These are phyloP conservation scores for Phaeotremella fagi DNA, from an alignment of 768 basidiomycete species.

Conservation along the genomic window DNA sequence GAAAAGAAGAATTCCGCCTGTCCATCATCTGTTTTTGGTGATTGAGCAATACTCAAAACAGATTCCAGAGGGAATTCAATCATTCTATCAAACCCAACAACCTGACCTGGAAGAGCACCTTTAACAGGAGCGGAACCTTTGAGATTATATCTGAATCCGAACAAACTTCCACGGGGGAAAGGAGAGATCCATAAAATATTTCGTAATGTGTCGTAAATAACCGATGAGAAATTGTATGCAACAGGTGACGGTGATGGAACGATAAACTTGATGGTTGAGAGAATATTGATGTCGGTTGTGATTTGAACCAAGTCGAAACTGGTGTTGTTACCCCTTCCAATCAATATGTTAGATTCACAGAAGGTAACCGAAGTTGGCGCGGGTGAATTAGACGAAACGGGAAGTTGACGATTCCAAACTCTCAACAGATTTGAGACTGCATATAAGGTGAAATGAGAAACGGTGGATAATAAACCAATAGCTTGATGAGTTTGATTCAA, in stretches of 20 bases:
- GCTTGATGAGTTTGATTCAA: slow-evolving; percentile 36
- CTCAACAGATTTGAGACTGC: slow-evolving; percentile 20
- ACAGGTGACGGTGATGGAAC: slow-evolving; percentile 9
- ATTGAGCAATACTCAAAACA: slow-evolving; percentile 14
- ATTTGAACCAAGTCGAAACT: slow-evolving; percentile 36
- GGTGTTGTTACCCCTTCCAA: slow-evolving; percentile 32
- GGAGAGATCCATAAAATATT: slow-evolving; percentile 27
- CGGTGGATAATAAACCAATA: slow-evolving; percentile 24
- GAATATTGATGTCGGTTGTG: slow-evolving; percentile 21
- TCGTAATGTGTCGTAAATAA: slow-evolving; percentile 23
- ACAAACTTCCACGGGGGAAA: slow-evolving; percentile 22
- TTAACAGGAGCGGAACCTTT: slow-evolving; percentile 30
- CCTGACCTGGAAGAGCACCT: slow-evolving; percentile 3
- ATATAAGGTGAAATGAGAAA: slow-evolving; percentile 22
- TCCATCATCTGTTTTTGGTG: background rate
- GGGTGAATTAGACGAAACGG: background rate
- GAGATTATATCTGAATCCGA: slow-evolving; percentile 31
- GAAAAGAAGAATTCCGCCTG: slow-evolving; percentile 25
- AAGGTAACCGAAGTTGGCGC: slow-evolving; percentile 27
- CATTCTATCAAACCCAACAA: slow-evolving; percentile 16
- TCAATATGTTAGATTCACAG: slow-evolving; percentile 34
- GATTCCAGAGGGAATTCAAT: slow-evolving; percentile 28
- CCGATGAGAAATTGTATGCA: slow-evolving; percentile 19
- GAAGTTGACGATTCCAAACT: slow-evolving; percentile 33
- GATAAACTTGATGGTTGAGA: slow-evolving; percentile 28